A percentile compares a stretch with the other conserved stretches of the same genome.
These are phyloP conservation scores for Acer yangbiense DNA, from an alignment of 345 rosid genomes.

Conservation along the genomic window DNA sequence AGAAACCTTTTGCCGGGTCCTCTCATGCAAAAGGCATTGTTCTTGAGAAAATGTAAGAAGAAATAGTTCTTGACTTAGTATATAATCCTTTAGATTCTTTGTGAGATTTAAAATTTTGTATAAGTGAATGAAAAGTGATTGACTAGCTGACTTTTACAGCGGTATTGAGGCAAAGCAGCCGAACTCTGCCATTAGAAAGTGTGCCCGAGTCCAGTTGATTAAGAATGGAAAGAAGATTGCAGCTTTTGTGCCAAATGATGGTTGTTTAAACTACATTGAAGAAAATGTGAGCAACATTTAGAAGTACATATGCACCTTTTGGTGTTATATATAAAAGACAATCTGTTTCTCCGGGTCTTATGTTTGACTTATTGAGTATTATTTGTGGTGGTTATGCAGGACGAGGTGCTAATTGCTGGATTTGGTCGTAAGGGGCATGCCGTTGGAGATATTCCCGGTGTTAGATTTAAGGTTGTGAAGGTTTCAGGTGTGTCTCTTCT, in stretches of 20 bases:
- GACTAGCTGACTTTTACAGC: conserved; percentile 22
- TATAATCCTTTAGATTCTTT: not conserved
- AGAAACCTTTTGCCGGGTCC: conserved; percentile 64
- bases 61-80: not conserved
- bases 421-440: conserved; percentile 65
- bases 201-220: conserved; percentile 45
- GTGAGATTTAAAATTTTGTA: not conserved
- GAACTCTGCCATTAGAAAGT: conserved; percentile 49
- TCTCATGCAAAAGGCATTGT: conserved; percentile 77
- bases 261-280: conserved; percentile 48
- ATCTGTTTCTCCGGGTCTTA: not conserved
- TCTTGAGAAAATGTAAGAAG: conserved; percentile 57
- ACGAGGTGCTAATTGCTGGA: conserved; percentile 72
- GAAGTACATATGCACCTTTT: not conserved
- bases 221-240: conserved; percentile 51
- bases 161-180: conserved; percentile 54
- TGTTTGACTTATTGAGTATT: not conserved
- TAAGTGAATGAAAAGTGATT: not conserved
- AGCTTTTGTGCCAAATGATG: conserved; percentile 48
- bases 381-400: conserved; percentile 33
- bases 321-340: not conserved
- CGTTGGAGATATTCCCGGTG: conserved; percentile 80
- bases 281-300: conserved; percentile 36
- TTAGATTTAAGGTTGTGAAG: conserved; percentile 76
- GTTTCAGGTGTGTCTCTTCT: conserved; percentile 73